Conservation (phyloP, 169 alveolate species). For the Plasmodium sp. region DNA sequence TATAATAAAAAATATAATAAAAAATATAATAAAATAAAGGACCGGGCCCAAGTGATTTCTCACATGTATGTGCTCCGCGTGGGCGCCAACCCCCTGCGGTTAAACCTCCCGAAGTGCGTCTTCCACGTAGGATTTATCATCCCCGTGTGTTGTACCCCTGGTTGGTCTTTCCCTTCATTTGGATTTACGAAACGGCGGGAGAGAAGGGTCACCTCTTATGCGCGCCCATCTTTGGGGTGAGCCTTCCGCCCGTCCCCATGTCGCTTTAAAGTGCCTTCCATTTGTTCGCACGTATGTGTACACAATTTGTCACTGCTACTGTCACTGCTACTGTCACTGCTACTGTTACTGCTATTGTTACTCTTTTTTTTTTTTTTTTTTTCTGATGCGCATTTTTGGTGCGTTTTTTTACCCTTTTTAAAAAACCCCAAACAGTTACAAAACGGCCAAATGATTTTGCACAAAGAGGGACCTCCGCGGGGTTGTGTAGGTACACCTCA, state of each 20-base stretch:
- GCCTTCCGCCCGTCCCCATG: not conserved
- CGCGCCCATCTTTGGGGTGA: not conserved
- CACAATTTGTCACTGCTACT: not conserved
- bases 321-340: too few relatives aligned
- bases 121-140: not conserved
- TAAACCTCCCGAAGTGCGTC: not conserved
- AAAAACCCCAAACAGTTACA: not conserved
- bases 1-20: not conserved
- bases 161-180: not conserved
- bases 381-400: not conserved
- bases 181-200: not conserved
- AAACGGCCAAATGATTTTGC: not conserved
- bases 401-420: not conserved
- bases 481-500: not conserved
- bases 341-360: too few relatives aligned
- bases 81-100: not conserved
- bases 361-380: not conserved
- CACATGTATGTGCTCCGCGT: not conserved
- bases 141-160: not conserved
- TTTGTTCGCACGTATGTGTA: not conserved
- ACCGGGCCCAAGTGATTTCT: not conserved
- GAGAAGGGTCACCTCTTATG: not conserved
- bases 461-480: not conserved
- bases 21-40: not conserved
- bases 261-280: not conserved